These are phyloP conservation scores for Backusella liffmaniae DNA, from an alignment of 192 early-diverging fungal species.

Conservation along the genomic window DNA sequence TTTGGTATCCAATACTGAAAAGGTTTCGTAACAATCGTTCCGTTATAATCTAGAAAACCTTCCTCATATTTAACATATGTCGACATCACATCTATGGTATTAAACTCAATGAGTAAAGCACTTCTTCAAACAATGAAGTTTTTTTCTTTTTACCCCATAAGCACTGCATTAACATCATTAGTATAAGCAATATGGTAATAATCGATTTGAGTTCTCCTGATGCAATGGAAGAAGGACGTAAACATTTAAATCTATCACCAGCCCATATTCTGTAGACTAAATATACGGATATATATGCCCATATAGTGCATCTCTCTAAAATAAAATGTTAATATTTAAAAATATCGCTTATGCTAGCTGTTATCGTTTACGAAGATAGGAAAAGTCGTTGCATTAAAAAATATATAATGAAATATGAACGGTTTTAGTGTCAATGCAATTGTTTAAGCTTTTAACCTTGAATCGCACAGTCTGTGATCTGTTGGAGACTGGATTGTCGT, in stretches of 20 bases:
- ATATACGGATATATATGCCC: conserved; percentile 17
- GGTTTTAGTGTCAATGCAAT: not conserved
- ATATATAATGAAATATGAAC: not conserved
- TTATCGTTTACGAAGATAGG: conserved; percentile 21
- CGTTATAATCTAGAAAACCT: conserved; percentile 15
- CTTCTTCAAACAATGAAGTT: not conserved
- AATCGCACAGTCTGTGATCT: not conserved
- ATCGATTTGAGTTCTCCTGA: conserved; percentile 33
- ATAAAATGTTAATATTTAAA: not conserved
- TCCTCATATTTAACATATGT: conserved; percentile 33
- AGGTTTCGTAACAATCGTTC: conserved; percentile 21
- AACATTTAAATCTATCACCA: conserved; percentile 25
- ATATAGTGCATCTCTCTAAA: conserved; percentile 8
- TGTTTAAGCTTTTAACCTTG: not conserved
- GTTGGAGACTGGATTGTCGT: not conserved
- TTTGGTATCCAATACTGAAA: conserved; percentile 14
- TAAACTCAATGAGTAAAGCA: not conserved
- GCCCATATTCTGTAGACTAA: conserved; percentile 20
- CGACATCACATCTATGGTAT: conserved; percentile 19
- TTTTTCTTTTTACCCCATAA: conserved; percentile 23
- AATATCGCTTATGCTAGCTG: not conserved
- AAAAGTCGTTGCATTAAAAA: conserved; percentile 22
- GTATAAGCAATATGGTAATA: conserved; percentile 30
- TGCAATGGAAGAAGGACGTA: conserved; percentile 11
- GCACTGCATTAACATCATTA: conserved; percentile 22